Percentiles rank a stretch among this genome's conserved stretches.
These are phyloP conservation scores for Apophysomyces trapeziformis DNA, from an alignment of 371 early-diverging fungal genomes.

Conservation along the genomic window DNA sequence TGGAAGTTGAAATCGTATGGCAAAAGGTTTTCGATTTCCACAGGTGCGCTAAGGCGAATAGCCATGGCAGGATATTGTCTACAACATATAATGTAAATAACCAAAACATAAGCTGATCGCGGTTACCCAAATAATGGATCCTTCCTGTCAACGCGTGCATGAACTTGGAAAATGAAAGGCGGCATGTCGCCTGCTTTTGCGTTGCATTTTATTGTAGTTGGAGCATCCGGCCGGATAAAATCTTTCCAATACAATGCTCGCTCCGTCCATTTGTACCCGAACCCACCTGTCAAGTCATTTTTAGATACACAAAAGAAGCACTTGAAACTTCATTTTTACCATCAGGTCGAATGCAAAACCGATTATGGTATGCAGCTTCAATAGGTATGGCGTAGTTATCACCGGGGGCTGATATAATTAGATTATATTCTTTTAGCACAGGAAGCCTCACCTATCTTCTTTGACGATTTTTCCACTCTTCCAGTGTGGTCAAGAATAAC, in stretches of 20 bases:
- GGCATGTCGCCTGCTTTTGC: conserved; percentile 60
- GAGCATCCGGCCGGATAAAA: conserved; percentile 52
- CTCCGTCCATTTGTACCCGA: conserved; percentile 81
- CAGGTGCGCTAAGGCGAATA: conserved; percentile 85
- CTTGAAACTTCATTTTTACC: conserved; percentile 39
- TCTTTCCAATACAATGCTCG: conserved; percentile 75
- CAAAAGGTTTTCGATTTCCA: conserved; percentile 94
- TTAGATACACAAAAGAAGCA: background rate
- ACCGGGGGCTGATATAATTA: conserved; percentile 64
- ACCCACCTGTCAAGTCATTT: conserved; percentile 50
- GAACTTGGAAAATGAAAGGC: conserved; percentile 77
- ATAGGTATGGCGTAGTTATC: conserved; percentile 88
- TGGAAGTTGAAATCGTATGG: conserved; percentile 86
- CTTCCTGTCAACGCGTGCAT: conserved; percentile 56
- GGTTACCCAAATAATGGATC: conserved; percentile 52
- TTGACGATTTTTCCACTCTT: conserved; percentile 52
- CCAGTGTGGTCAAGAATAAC: conserved; percentile 72
- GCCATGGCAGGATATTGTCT: conserved; percentile 82
- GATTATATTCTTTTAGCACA: background rate
- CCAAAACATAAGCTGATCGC: background rate
- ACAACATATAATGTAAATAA: background rate
- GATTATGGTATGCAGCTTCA: conserved; percentile 77
- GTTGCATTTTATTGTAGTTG: conserved; percentile 31
- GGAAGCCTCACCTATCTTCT: conserved; percentile 47
- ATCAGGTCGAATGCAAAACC: conserved; percentile 83